Conservation (phyloP, 306 rosid species). For the Astragalus membranaceus region DNA sequence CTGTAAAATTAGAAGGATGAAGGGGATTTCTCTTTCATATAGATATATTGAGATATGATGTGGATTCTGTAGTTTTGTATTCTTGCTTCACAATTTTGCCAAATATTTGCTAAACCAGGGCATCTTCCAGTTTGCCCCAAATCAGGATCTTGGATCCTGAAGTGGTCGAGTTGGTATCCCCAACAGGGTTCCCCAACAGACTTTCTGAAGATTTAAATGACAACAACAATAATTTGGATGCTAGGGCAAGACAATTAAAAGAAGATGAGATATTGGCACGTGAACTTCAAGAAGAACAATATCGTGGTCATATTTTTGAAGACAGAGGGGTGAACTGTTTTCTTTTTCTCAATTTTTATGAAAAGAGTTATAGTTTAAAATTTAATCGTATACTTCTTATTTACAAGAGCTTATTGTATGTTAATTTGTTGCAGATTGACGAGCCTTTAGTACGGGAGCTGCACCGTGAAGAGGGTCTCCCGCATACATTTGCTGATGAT, state of each 20-base stretch:
- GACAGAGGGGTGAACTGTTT: conserved; percentile 46
- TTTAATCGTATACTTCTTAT: conserved; percentile 3
- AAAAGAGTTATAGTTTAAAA: not conserved
- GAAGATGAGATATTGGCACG: conserved; percentile 90
- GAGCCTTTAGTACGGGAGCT: conserved; percentile 58
- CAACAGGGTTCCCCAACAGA: conserved; percentile 23
- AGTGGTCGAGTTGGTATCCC: conserved; percentile 49
- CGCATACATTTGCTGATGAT: conserved; percentile 23
- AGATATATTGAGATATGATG: not conserved
- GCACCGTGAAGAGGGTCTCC: conserved; percentile 46
- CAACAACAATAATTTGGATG: conserved; percentile 33
- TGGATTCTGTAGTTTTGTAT: not conserved
- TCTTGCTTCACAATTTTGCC: not conserved
- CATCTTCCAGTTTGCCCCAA: conserved; percentile 48
- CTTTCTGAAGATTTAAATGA: conserved; percentile 22
- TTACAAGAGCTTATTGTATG: not conserved
- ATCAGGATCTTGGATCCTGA: conserved; percentile 34
- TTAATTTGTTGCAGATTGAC: conserved; percentile 44
- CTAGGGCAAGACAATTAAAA: conserved; percentile 66
- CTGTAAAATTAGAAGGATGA: not conserved
- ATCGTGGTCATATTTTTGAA: conserved; percentile 49
- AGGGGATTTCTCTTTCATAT: not conserved
- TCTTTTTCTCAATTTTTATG: not conserved
- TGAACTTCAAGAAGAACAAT: conserved; percentile 84
- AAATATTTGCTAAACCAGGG: conserved; percentile 23